Conservation (phyloP, 352 stramenopile genomes). For the Globisporangium uncinulatum region DNA sequence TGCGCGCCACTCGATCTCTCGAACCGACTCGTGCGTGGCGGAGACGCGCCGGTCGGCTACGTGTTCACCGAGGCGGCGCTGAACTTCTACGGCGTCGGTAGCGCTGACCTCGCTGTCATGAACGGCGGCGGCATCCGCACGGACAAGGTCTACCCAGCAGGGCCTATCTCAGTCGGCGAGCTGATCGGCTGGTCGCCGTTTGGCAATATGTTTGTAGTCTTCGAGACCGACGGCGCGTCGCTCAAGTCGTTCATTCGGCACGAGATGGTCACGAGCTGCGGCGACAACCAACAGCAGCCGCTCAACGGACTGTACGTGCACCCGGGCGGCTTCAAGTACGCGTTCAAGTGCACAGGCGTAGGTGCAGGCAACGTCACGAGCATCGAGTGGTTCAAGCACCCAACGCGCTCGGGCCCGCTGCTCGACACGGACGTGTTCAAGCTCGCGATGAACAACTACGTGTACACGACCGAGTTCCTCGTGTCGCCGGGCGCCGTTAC, state of each 20-base stretch:
- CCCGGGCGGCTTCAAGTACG: conserved; percentile 33
- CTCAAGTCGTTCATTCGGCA: conserved; percentile 33
- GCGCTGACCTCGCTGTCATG: conserved; percentile 12
- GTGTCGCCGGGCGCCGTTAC: neutral
- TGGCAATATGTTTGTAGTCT: conserved; percentile 13
- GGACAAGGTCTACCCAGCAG: conserved; percentile 15
- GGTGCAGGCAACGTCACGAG: conserved; percentile 19
- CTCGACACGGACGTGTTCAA: conserved; percentile 11
- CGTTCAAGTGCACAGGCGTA: conserved; percentile 31
- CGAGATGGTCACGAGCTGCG: conserved; percentile 27
- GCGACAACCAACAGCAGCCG: conserved; percentile 13
- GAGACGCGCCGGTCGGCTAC: neutral
- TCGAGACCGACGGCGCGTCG: conserved; percentile 26
- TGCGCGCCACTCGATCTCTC: conserved; percentile 50
- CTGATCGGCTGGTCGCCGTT: conserved; percentile 23
- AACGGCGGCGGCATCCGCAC: conserved; percentile 22
- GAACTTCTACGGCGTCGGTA: conserved; percentile 12
- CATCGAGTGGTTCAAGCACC: conserved; percentile 33
- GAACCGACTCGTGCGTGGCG: conserved; percentile 34
- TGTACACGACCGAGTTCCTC: conserved; percentile 31
- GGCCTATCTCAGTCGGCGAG: conserved; percentile 13
- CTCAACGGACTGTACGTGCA: conserved; percentile 36
- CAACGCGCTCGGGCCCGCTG: conserved; percentile 1
- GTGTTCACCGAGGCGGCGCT: neutral
- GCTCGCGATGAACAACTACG: conserved; percentile 18